phyloP scores from a whole-genome alignment of 805 yeast genomes.

The Jamesozyma piceae region DNA sequence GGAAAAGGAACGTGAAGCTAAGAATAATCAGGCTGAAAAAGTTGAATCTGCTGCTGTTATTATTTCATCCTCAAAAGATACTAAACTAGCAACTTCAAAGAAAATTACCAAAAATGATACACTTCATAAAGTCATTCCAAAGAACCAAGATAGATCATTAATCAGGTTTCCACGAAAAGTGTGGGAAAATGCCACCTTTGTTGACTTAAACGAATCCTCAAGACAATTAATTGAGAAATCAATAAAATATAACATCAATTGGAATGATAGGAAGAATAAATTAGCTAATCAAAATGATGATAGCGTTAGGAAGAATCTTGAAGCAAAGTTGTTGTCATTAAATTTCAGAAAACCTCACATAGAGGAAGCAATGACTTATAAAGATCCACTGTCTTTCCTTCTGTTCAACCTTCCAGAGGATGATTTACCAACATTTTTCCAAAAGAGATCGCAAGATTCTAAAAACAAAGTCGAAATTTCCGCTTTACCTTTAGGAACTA shows the following conservation, averaged over 20 bases:
- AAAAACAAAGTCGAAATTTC: slow-evolving; percentile 45
- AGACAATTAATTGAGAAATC: slow-evolving; percentile 55
- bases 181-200: slow-evolving; percentile 62
- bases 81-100: background rate
- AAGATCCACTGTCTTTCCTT: slow-evolving; percentile 41
- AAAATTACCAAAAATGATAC: slow-evolving; percentile 1
- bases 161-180: slow-evolving; percentile 40
- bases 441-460: slow-evolving; percentile 48
- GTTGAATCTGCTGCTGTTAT: slow-evolving; percentile 39
- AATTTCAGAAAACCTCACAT: slow-evolving; percentile 69
- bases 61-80: slow-evolving; percentile 24
- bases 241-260: slow-evolving; percentile 46
- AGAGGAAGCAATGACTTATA: slow-evolving; percentile 57
- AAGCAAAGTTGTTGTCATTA: slow-evolving; percentile 32
- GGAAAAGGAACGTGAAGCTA: slow-evolving; percentile 40
- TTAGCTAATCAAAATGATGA: slow-evolving; percentile 6
- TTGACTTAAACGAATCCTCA: slow-evolving; percentile 57
- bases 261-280: slow-evolving; percentile 32
- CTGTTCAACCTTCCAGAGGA: slow-evolving; percentile 89
- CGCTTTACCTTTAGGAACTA: slow-evolving; percentile 32
- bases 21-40: slow-evolving; percentile 42
- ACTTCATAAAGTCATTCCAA: background rate
- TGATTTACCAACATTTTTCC: slow-evolving; percentile 66
- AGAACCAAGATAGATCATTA: slow-evolving; percentile 6
- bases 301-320: slow-evolving; percentile 14